A percentile compares a stretch with the other conserved stretches of the same genome.
Conservation (phyloP, 257 asterid species). For the Capsicum chinense region DNA sequence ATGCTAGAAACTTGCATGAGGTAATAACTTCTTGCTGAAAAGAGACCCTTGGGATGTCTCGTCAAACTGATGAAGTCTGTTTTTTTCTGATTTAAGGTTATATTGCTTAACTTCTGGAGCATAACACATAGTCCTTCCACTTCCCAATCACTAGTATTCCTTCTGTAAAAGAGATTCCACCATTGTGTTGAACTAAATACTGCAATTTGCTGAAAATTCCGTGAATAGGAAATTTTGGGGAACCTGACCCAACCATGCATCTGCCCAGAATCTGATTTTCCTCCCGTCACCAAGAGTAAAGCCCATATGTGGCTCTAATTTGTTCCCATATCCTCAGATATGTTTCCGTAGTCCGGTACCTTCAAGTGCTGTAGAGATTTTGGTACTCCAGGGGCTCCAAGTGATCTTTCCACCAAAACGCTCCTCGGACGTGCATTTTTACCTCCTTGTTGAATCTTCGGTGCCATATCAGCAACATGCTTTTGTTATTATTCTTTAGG, state of each 20-base stretch:
- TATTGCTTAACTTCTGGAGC: not conserved
- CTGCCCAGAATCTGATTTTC: not conserved
- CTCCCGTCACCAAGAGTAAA: not conserved
- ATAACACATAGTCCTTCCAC: not conserved
- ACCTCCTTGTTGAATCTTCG: conserved; percentile 15
- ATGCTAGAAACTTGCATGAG: not conserved
- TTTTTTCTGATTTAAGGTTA: not conserved
- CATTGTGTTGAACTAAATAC: not conserved
- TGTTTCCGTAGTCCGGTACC: not conserved
- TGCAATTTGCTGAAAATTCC: conserved; percentile 1
- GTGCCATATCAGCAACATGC: not conserved
- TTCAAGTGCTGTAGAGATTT: not conserved
- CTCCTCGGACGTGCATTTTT: not conserved
- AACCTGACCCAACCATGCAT: not conserved
- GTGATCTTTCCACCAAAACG: not conserved
- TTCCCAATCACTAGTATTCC: not conserved
- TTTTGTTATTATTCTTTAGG: not conserved
- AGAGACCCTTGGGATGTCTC: not conserved
- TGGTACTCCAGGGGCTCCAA: conserved; percentile 4
- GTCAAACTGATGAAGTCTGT: not conserved
- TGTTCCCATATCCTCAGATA: not conserved
- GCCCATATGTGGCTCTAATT: not conserved
- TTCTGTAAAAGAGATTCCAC: not conserved
- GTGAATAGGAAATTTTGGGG: not conserved
- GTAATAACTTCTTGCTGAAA: not conserved